These are phyloP conservation scores for Aureobasidium sp. DNA, from an alignment of 2,329 filamentous ascomycete genomes.

Conservation along the genomic window DNA sequence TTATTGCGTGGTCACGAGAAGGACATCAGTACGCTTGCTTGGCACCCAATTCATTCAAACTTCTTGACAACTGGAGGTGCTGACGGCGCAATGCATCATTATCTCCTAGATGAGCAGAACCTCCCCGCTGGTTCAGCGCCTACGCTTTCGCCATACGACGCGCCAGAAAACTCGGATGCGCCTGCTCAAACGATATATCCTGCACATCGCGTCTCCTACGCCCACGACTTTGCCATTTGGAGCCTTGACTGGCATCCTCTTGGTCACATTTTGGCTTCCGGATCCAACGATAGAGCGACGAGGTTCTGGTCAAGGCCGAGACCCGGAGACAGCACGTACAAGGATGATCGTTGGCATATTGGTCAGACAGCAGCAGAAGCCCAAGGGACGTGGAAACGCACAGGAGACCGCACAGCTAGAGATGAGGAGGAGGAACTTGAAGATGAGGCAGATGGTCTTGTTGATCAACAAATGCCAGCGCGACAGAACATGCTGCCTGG, in stretches of 20 bases:
- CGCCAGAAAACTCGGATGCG: constrained; percentile 67
- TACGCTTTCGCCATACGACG: constrained; percentile 77
- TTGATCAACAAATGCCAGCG: constrained; percentile 78
- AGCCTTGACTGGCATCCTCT: constrained; percentile 96
- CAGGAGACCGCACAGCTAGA: constrained; percentile 82
- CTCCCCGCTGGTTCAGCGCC: constrained; percentile 65
- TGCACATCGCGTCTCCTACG: constrained; percentile 76
- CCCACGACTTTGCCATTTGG: constrained; percentile 95
- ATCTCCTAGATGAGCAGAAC: constrained; percentile 92
- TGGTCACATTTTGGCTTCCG: constrained; percentile 89
- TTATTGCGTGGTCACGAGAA: constrained; percentile 92
- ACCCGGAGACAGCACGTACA: constrained; percentile 76
- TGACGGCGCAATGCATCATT: constrained; percentile 86
- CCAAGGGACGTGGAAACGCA: constrained; percentile 89
- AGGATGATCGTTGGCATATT: constrained; percentile 91
- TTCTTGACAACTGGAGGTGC: constrained; percentile 84
- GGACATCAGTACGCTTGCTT: constrained; percentile 84
- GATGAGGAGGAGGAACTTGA: constrained; percentile 90
- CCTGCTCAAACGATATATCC: constrained; percentile 88
- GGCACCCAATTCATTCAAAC: constrained; percentile 88
- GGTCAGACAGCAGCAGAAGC: constrained; percentile 89
- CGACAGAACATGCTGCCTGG: constrained; percentile 55
- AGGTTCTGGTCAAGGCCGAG: constrained; percentile 91
- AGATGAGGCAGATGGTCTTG: constrained; percentile 85
- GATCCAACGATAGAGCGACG: constrained; percentile 93